Evolutionary conservation across 2,329 filamentous ascomycete species (phyloP).

Genomic region (Nannizziopsis barbatae): DNA sequence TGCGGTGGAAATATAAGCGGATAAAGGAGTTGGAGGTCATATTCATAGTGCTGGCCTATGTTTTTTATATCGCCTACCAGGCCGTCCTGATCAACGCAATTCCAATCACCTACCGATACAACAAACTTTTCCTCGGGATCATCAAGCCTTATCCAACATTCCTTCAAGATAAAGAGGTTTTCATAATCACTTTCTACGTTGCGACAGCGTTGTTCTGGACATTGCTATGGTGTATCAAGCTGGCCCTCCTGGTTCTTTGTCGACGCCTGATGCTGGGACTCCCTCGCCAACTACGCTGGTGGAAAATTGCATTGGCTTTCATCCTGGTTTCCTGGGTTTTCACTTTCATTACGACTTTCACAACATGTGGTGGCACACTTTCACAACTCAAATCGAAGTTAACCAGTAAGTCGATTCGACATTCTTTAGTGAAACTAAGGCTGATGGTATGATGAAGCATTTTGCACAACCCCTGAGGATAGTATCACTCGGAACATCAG

Average conservation of each 20-base stretch:
- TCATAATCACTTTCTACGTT: neutral
- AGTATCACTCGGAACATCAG: constrained; percentile 14
- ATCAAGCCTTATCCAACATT: neutral
- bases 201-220: neutral
- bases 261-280: constrained; percentile 8
- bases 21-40: constrained; percentile 4
- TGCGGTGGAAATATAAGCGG: constrained; percentile 9
- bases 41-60: neutral
- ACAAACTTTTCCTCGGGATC: neutral
- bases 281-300: constrained; percentile 3
- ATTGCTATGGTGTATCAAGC: constrained; percentile 5
- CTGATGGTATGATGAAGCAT: constrained; percentile 1
- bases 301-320: constrained; percentile 1
- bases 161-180: neutral
- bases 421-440: no score
- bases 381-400: neutral
- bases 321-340: neutral
- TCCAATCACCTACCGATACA: neutral
- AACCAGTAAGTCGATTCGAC: neutral
- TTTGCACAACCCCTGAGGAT: constrained; percentile 2
- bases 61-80: constrained; percentile 4
- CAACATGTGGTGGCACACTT: constrained; percentile 1
- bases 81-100: neutral
- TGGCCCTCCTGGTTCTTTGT: constrained; percentile 5
- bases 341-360: constrained; percentile 2